Base-by-base conservation (phyloP, 805 yeast genomes). In the Trichomonascus vanleenenianus region DNA sequence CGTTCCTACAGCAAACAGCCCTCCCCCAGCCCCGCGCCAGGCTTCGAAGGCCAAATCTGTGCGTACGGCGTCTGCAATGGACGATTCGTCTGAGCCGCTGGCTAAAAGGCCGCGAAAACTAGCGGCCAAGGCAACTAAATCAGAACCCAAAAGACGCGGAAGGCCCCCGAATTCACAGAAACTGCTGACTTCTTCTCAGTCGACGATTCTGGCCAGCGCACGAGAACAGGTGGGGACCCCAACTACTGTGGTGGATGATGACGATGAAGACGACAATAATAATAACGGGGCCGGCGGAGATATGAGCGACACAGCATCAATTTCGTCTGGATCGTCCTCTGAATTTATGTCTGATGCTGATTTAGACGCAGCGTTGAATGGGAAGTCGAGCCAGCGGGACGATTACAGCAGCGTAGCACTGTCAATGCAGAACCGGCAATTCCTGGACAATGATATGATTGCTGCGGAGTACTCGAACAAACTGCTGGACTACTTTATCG, bases 1-100 rank as follows among this genome's bases (percentile, higher is more conserved):
- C 58, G 63, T 76, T 48, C 47, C 71, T 45, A 68, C 77, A 4
- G 43, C 39, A 8, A 81, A 83, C 39, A 76, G 80, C 53, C 83
- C 80, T 54, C 83, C 79, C 43, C 81, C 83, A 57, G 79, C 83
- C 4, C 71, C 85, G 2, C 66, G 75, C 39, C 66, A 67, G 38
- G 67, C 68, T 36, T 58, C 70, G 39, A 58, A 63, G 39, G 48
- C 57, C 16, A 57, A 56, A 19, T 31, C 56, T 1, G 44, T 43
- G 7, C 54, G 45, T 48, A 14, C 32, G 30, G 54, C 46, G 19
- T 57, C 50, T 10, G 48, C 38, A n/a, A 51, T 47, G n/a, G 42
- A 50, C 15, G 39, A 46, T 2, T 42, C 52, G 10, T 41, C 47
- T 4, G 43, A 38, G 8, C 42, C 32, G 2, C 37, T 43, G 12